Percentiles rank a stretch among this genome's conserved stretches.
Conservation (phyloP, 2,329 filamentous ascomycete genomes). For the Fusarium pseudonygamai region DNA sequence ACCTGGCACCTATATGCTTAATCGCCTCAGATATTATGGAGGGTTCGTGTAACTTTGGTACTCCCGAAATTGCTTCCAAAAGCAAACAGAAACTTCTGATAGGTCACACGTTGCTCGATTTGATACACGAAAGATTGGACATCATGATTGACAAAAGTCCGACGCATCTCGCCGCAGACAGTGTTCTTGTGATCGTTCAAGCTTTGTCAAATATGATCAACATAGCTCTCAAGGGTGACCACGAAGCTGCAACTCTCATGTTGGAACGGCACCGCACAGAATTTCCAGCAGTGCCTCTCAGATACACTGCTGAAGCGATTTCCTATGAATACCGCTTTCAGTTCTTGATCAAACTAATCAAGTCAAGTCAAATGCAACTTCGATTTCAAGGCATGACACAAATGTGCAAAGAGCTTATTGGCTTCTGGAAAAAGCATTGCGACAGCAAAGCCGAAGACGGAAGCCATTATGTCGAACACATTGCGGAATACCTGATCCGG, state of each 20-base stretch:
- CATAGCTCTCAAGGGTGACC: conserved; percentile 50
- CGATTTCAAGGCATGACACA: conserved; percentile 80
- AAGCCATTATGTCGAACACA: conserved; percentile 67
- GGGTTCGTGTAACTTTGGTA: conserved; percentile 41
- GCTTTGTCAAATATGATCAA: conserved; percentile 58
- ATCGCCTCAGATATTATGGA: conserved; percentile 47
- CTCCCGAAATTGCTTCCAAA: conserved; percentile 32
- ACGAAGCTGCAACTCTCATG: conserved; percentile 47
- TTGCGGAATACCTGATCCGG: conserved; percentile 74
- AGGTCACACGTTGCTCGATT: conserved; percentile 56
- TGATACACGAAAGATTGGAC: conserved; percentile 55
- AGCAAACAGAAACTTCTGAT: conserved; percentile 49
- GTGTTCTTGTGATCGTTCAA: conserved; percentile 50
- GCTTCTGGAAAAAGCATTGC: conserved; percentile 69
- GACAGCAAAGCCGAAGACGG: conserved; percentile 53
- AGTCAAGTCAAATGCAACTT: conserved; percentile 89
- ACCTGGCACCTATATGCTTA: conserved; percentile 51
- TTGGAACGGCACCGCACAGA: conserved; percentile 39
- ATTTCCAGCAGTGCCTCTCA: conserved; percentile 51
- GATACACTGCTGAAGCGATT: conserved; percentile 60
- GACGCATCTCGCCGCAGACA: conserved; percentile 60
- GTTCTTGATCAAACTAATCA: conserved; percentile 75
- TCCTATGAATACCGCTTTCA: conserved; percentile 75
- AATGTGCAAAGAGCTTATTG: conserved; percentile 77
- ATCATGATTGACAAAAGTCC: conserved; percentile 64